These are phyloP conservation scores for Colletotrichum sidae DNA, from an alignment of 2,329 filamentous ascomycete genomes.

Conservation along the genomic window DNA sequence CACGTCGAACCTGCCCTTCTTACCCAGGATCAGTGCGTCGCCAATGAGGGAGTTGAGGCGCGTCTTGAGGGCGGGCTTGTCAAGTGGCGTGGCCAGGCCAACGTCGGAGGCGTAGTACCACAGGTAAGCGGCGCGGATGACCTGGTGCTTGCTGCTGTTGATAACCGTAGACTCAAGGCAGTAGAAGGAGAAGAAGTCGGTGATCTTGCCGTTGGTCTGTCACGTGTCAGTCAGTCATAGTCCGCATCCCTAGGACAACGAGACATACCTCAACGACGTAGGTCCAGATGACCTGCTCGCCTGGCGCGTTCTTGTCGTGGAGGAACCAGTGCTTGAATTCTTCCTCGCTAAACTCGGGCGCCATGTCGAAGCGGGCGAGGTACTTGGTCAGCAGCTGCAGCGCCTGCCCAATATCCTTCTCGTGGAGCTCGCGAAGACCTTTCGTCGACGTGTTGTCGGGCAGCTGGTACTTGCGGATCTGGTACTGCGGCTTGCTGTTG, in stretches of 20 bases:
- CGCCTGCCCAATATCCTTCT: conserved; percentile 81
- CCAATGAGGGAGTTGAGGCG: conserved; percentile 84
- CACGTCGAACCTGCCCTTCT: conserved; percentile 88
- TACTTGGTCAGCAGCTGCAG: conserved; percentile 81
- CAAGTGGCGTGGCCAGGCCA: conserved; percentile 70
- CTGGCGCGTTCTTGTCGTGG: conserved; percentile 70
- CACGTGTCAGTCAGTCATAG: conserved; percentile 33
- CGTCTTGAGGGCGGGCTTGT: conserved; percentile 74
- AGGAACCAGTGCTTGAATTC: conserved; percentile 92
- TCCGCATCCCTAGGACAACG: not conserved
- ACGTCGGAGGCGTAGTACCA: conserved; percentile 95
- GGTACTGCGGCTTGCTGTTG: conserved; percentile 85
- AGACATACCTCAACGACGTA: conserved; percentile 83
- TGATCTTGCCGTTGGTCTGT: conserved; percentile 78
- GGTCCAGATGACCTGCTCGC: conserved; percentile 90
- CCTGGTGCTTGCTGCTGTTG: conserved; percentile 79
- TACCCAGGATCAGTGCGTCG: conserved; percentile 89
- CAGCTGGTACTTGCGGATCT: conserved; percentile 87
- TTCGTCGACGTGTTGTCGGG: conserved; percentile 78
- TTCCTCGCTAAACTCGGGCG: conserved; percentile 81
- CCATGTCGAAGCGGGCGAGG: conserved; percentile 83
- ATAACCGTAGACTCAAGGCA: conserved; percentile 94
- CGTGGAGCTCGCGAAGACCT: conserved; percentile 84
- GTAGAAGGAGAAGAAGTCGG: conserved; percentile 98
- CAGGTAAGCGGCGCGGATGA: conserved; percentile 90